Conservation (phyloP, 139 green algal species). For the Chlorella sp. region DNA sequence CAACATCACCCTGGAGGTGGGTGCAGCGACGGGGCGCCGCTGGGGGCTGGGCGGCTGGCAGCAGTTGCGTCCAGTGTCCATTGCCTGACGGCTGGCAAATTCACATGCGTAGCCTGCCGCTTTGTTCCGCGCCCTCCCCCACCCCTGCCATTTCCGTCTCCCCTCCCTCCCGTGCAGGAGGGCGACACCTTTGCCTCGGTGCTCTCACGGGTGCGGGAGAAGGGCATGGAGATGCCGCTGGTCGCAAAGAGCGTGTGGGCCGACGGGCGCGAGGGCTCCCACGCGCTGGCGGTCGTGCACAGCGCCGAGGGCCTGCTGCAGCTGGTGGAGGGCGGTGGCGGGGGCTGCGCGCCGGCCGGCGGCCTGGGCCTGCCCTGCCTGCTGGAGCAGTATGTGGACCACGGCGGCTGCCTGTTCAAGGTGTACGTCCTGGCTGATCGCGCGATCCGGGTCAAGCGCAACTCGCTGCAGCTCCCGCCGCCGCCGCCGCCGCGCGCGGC, state of each 20-base stretch:
- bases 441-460: conserved; percentile 29
- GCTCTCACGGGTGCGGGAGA: conserved; percentile 18
- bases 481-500: too few relatives aligned
- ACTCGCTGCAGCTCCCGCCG: conserved; percentile 19
- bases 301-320: conserved; percentile 38
- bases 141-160: too few relatives aligned
- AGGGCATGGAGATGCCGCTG: conserved; percentile 62
- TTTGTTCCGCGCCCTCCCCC: too few relatives aligned
- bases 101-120: too few relatives aligned
- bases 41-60: too few relatives aligned
- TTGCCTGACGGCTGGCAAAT: too few relatives aligned
- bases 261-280: conserved; percentile 76
- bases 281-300: conserved; percentile 64
- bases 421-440: conserved; percentile 75
- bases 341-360: too few relatives aligned
- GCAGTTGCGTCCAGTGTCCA: too few relatives aligned
- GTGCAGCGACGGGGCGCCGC: too few relatives aligned
- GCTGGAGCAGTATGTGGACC: conserved; percentile 83
- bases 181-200: conserved; percentile 33
- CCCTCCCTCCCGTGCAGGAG: too few relatives aligned
- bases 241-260: conserved; percentile 84
- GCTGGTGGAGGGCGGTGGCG: conserved; percentile 57
- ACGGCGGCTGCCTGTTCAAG: conserved; percentile 87
- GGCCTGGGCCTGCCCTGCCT: conserved; percentile 60
- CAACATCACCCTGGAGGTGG: conserved; percentile 9